Conservation (phyloP, 441 rosid genomes). For the Metrosideros polymorpha region DNA sequence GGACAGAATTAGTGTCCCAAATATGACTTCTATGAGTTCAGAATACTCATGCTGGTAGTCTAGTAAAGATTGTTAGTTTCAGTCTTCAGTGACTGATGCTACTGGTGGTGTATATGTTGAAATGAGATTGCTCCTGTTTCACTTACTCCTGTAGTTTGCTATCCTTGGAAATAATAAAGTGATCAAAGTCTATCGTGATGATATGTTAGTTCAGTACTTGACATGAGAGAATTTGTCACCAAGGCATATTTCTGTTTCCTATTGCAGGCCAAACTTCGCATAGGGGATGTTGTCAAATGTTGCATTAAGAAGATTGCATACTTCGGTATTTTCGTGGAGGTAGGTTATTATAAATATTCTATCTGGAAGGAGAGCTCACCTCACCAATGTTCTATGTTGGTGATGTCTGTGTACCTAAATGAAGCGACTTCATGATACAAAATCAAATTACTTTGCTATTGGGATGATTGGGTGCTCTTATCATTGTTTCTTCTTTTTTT, state of each 20-base stretch:
- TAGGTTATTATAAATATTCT: constrained; percentile 9
- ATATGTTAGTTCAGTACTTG: background rate
- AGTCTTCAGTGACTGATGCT: background rate
- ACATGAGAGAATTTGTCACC: background rate
- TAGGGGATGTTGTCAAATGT: constrained; percentile 86
- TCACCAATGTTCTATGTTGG: background rate
- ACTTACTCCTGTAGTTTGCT: background rate
- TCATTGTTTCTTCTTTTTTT: too few species aligned
- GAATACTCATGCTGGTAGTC: background rate
- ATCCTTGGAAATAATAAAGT: background rate
- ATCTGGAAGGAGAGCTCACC: background rate
- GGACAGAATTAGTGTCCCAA: background rate
- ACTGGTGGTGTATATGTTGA: background rate
- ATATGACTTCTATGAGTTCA: background rate
- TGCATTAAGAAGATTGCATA: constrained; percentile 68
- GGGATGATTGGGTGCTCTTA: background rate
- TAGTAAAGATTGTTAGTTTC: background rate
- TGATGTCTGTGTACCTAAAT: background rate
- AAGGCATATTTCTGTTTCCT: background rate
- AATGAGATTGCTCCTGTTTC: background rate
- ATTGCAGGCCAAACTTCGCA: constrained; percentile 72
- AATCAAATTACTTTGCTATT: background rate
- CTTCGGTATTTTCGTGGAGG: constrained; percentile 87
- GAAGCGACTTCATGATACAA: background rate
- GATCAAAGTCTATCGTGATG: background rate